Evolutionary conservation across 2,329 filamentous ascomycete species (phyloP).

Genomic region (Claviceps quebecensis): DNA sequence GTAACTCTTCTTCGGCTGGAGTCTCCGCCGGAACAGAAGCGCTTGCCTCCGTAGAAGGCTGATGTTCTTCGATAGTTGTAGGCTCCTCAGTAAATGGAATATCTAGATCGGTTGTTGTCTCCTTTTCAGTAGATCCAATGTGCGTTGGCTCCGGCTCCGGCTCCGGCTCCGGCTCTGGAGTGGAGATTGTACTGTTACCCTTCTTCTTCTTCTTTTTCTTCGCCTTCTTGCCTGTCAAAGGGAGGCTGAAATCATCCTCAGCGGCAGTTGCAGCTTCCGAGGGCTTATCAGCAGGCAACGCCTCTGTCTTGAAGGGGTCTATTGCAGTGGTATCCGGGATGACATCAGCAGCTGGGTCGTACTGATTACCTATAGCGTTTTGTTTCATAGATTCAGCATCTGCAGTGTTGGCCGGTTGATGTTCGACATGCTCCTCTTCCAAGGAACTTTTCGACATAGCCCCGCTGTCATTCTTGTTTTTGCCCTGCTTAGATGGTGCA

Average conservation of each 20-base stretch:
- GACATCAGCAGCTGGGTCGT: not conserved
- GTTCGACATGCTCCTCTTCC: slow-evolving; percentile 6
- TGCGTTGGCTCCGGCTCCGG: slow-evolving; percentile 3
- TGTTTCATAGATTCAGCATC: not conserved
- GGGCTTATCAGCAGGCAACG: not conserved
- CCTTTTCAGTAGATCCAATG: not conserved
- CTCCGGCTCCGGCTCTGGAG: not conserved
- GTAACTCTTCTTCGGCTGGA: not conserved
- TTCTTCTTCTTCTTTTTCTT: slow-evolving; percentile 20
- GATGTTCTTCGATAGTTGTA: not conserved
- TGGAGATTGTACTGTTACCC: slow-evolving; percentile 13
- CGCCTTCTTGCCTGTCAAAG: slow-evolving; percentile 12
- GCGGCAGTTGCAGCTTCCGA: slow-evolving; percentile 3
- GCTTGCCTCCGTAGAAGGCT: not conserved
- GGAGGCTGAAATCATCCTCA: slow-evolving; percentile 9
- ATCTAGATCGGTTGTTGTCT: not conserved
- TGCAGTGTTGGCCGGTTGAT: not conserved
- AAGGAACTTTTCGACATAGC: slow-evolving; percentile 1
- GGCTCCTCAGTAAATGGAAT: slow-evolving; percentile 2
- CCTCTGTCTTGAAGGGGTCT: not conserved
- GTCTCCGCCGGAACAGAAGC: not conserved
- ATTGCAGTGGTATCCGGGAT: not conserved
- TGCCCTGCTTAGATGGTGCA: slow-evolving; percentile 13
- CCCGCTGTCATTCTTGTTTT: slow-evolving; percentile 17
- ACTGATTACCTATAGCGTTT: not conserved